Evolutionary conservation across 2,329 filamentous ascomycete genomes (phyloP).

Genomic region (Simplicillium aogashimaense): DNA sequence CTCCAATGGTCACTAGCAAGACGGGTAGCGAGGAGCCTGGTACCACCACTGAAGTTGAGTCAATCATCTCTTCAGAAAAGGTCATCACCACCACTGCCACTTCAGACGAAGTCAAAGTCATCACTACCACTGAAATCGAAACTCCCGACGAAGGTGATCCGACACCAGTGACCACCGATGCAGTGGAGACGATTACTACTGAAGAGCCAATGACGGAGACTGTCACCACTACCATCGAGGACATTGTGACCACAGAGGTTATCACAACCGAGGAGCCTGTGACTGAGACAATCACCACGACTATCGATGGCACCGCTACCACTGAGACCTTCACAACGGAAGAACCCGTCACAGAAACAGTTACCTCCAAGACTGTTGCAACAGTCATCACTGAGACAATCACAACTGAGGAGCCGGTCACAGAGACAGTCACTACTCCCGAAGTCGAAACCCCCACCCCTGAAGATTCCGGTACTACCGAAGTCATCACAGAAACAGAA

Average conservation of each 20-base stretch:
- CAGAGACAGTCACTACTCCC: neutral
- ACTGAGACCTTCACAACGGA: neutral
- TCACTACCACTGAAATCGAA: neutral
- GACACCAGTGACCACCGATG: neutral
- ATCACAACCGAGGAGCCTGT: too few species aligned
- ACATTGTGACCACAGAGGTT: too few species aligned
- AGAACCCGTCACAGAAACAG: neutral
- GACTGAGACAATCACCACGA: neutral
- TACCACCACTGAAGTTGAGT: too few species aligned
- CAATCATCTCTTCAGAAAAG: neutral
- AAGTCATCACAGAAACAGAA: neutral
- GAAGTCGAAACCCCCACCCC: neutral
- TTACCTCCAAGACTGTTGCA: neutral
- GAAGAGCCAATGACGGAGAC: neutral
- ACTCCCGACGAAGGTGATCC: too few species aligned
- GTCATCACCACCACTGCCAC: neutral
- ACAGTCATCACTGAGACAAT: neutral
- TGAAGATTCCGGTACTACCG: neutral
- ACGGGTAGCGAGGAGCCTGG: neutral
- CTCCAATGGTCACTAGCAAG: neutral
- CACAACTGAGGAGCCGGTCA: neutral
- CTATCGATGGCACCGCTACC: too few species aligned
- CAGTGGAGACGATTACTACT: neutral
- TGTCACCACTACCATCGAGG: too few species aligned
- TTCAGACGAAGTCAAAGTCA: neutral